Base-by-base conservation (phyloP, 148 eudicot species). In the Chenopodium quinoa region DNA sequence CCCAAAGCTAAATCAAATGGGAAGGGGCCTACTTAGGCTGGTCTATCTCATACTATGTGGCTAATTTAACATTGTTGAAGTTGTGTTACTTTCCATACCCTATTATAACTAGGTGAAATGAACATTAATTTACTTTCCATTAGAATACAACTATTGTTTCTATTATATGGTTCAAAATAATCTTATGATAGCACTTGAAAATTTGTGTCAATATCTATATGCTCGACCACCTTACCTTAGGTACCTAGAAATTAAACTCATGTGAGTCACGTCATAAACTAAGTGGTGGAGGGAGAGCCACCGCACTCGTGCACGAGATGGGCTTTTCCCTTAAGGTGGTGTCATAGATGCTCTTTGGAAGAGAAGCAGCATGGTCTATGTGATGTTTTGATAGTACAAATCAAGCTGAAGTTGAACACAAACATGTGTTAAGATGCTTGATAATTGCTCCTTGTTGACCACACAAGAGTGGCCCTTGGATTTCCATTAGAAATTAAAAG, bases 371-470 rank as follows among this genome's bases (percentile, higher is more conserved):
- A 71, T 63, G 73, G 66, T 68, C 27, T 58, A 68, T 78, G 79
- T 56, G 86, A 81, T 83, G 64, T 56, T 22, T 70, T 58, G 56
- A 22, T 76, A 23, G 67, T 70, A 79, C 54, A 77, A 67, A 40
- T 40, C 44, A 40, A 46, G 78, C 46, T 78, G 73, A 83, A 79
- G 82, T 82, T 79, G 82, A 83, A 83, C 85, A 85, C 84, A 81
- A 83, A 86, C 83, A 75, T 60, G 82, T 80, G 84, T 84, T 72
- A 68, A 65, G 84, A 85, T 75, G 78, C 90, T 80, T 69, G 88
- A 77, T 85, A 82, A 86, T 70, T 68, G 83, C 85, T 75, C 75
- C 85, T 79, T 82, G 79, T 84, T 84, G 88, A 85, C 88, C 84
- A 85, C 91, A 86, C 73, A 69, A 70, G 82, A 62, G 70, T 81